phyloP scores from a whole-genome alignment of 106 monocot genomes.

The Acorus gramineus region DNA sequence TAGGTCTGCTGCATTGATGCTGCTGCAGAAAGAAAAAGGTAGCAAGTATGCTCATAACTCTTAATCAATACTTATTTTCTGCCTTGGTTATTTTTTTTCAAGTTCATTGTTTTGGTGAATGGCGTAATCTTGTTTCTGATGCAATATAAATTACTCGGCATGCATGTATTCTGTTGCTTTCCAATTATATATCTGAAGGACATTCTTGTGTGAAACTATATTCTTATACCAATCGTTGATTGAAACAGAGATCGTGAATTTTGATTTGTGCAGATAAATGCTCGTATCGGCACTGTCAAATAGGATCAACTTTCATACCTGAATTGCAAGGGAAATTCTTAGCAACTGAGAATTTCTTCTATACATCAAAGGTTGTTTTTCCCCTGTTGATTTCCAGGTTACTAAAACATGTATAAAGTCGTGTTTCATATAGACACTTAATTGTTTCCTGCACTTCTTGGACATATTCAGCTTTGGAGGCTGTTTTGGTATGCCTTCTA shows the following conservation, averaged over 20 bases:
- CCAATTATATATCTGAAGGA: no score
- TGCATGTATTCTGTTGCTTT: no score
- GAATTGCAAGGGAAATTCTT: slow-evolving; percentile 52
- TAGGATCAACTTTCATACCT: slow-evolving; percentile 47
- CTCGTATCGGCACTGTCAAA: slow-evolving; percentile 22
- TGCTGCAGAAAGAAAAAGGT: slow-evolving; percentile 68
- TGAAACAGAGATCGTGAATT: no score
- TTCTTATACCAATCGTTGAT: not conserved
- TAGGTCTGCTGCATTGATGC: slow-evolving; percentile 40
- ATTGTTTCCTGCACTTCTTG: not conserved
- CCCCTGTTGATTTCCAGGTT: no score
- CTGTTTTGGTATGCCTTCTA: not conserved
- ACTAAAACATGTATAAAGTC: no score
- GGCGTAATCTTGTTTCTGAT: no score
- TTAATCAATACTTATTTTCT: no score
- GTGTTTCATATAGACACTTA: no score
- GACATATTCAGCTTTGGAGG: not conserved
- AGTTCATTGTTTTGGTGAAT: no score
- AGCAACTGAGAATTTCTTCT: slow-evolving; percentile 71
- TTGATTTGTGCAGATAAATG: slow-evolving; percentile 33
- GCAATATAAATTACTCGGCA: no score
- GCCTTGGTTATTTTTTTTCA: no score
- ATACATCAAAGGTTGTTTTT: slow-evolving; percentile 56
- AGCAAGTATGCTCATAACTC: not conserved
- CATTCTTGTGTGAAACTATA: not conserved